phyloP scores from a whole-genome alignment of 73 alveolate genomes.

The Paramecium octaurelia region DNA sequence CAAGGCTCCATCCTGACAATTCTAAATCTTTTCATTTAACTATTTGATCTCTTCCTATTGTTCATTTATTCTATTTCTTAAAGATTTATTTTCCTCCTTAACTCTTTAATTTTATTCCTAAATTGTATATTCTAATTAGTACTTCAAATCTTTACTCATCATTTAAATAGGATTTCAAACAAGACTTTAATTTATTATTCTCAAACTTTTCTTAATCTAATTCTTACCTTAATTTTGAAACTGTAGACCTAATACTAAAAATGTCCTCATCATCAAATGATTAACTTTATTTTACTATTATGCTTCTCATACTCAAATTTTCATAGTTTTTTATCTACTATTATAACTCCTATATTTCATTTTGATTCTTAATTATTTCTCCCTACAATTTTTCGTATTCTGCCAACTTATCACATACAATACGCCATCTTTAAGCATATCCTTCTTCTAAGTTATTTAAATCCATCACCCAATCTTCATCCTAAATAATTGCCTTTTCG shows the following conservation, averaged over 20 bases:
- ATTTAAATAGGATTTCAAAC: background rate
- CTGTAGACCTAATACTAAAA: background rate
- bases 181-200: background rate
- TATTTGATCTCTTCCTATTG: background rate
- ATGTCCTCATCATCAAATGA: constrained; percentile 12
- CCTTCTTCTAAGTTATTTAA: background rate
- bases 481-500: background rate
- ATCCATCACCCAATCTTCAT: constrained; percentile 14
- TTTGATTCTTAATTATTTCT: background rate
- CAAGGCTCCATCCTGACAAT: background rate
- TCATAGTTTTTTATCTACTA: background rate
- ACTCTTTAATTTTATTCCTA: constrained; percentile 25
- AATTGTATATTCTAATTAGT: background rate
- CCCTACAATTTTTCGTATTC: background rate
- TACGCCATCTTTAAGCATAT: background rate
- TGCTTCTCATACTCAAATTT: background rate
- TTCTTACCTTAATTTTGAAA: background rate
- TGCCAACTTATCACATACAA: background rate
- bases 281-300: background rate
- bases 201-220: background rate
- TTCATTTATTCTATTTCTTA: background rate
- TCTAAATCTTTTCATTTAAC: background rate
- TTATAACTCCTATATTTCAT: background rate
- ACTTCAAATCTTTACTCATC: constrained; percentile 17
- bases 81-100: background rate